phyloP scores from a whole-genome alignment of 768 basidiomycete species.

The Mycena leptocephala region DNA sequence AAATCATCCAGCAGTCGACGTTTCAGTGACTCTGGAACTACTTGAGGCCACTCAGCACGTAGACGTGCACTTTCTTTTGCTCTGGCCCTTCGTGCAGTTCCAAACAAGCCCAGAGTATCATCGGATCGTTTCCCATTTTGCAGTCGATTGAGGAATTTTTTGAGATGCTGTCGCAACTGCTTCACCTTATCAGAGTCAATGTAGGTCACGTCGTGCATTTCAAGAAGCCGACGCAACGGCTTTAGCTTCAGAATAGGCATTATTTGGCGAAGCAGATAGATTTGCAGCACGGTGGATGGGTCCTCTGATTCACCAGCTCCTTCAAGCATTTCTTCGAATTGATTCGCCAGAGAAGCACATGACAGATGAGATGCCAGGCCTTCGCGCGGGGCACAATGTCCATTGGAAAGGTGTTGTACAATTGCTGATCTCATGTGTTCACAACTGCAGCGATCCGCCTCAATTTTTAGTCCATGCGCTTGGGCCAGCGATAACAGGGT shows the following conservation, averaged over 20 bases:
- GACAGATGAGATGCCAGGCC: background rate
- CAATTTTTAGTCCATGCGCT: background rate
- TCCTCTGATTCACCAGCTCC: background rate
- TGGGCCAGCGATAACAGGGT: background rate
- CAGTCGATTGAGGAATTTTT: background rate
- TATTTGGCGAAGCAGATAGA: background rate
- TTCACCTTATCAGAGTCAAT: background rate
- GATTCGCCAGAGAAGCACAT: background rate
- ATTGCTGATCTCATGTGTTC: background rate
- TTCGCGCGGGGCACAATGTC: background rate
- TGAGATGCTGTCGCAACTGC: background rate
- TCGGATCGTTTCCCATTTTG: background rate
- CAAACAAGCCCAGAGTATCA: background rate
- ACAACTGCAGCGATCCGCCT: background rate
- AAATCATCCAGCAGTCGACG: background rate
- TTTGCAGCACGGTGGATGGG: background rate
- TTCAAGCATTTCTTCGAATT: background rate
- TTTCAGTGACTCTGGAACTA: background rate
- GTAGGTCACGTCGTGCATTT: background rate
- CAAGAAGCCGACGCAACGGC: background rate
- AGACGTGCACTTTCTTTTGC: background rate
- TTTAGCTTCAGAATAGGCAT: background rate
- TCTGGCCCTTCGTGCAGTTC: background rate
- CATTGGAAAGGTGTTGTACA: background rate
- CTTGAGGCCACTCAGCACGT: background rate